Evolutionary conservation across 2,329 filamentous ascomycete genomes (phyloP).

Genomic region (Hypoxylon rubiginosum): DNA sequence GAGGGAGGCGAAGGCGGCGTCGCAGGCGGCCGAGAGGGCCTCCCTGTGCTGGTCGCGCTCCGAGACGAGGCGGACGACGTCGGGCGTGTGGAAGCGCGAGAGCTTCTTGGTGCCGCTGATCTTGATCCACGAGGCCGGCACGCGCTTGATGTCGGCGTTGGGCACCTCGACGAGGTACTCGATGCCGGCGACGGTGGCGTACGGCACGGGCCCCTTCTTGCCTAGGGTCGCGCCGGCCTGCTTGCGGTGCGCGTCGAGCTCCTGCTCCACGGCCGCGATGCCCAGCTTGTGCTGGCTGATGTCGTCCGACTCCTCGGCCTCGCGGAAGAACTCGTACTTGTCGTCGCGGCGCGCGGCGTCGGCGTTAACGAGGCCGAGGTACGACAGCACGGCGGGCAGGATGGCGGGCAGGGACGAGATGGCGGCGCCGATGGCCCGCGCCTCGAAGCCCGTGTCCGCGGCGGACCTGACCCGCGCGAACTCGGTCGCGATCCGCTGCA

Average conservation of each 20-base stretch:
- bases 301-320: slow-evolving; percentile 87
- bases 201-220: slow-evolving; percentile 77
- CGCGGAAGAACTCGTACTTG: slow-evolving; percentile 94
- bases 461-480: slow-evolving; percentile 77
- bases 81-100: slow-evolving; percentile 93
- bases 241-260: slow-evolving; percentile 81
- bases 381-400: slow-evolving; percentile 76
- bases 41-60: slow-evolving; percentile 97
- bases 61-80: slow-evolving; percentile 83
- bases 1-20: slow-evolving; percentile 81
- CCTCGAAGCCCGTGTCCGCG: slow-evolving; percentile 78
- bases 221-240: slow-evolving; percentile 79
- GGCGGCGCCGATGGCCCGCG: slow-evolving; percentile 76
- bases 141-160: slow-evolving; percentile 83
- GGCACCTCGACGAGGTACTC: slow-evolving; percentile 95
- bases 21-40: slow-evolving; percentile 90
- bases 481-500: slow-evolving; percentile 84
- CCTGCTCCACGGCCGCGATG: slow-evolving; percentile 92
- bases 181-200: slow-evolving; percentile 88
- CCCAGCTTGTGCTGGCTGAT: slow-evolving; percentile 91
- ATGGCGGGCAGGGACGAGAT: slow-evolving; percentile 84
- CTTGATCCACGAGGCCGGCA: slow-evolving; percentile 95
- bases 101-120: slow-evolving; percentile 94
- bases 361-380: slow-evolving; percentile 87
- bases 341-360: slow-evolving; percentile 87